Evolutionary conservation across 163 green algal genomes (phyloP), one percentile per base, ranked within the genome.

Genomic region (Chlorella variabilis): DNA sequence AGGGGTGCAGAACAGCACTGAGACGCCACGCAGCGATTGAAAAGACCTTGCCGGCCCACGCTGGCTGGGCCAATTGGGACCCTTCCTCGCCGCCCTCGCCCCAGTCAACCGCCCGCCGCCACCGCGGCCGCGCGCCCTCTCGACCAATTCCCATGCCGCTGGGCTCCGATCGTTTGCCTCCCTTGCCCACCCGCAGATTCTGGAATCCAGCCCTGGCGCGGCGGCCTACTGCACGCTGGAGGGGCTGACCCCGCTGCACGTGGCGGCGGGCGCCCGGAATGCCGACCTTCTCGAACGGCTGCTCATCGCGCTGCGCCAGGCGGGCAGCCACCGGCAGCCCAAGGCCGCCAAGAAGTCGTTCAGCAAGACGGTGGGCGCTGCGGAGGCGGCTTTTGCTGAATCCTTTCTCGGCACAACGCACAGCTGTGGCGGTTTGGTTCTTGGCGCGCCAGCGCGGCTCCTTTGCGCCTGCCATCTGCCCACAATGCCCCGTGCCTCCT

Each of bases 161-260:
- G 11, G 45, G 11, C 11, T 54, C 54, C 23, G 54, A 11, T 54
- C 11, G 9, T n/a, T 62, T 62, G 54, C 54, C 23, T 5, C 25
- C 23, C 25, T 9, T 62, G 13, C 15, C 25, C 45, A 54, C 15
- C 38, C n/a, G 73, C 56, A 80, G 73, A 66, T 80, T 21, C n/a
- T 80, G n/a, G n/a, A 11, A 0, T 11, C 17, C 27, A 68, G 38
- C 38, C 73, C 73, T 25, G 59, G 11, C 3, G 54, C 73, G 0
- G 73, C 73, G 6, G 38, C 27, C 18, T 80, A 80, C 38, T 80
- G 73, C 38, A 59, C 73, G 5, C 36, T 80, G 17, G 73, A 80
- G 8, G 73, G 73, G 27, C 45, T 66, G 17, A 66, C 27, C 48
- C 23, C 31, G 18, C 48, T 77, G 15, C 48, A 63, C 23, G 48